A percentile compares a stretch with the other conserved stretches of the same genome.
Conservation (phyloP, 2,329 filamentous ascomycete species). For the Macrophomina pseudophaseolina region DNA sequence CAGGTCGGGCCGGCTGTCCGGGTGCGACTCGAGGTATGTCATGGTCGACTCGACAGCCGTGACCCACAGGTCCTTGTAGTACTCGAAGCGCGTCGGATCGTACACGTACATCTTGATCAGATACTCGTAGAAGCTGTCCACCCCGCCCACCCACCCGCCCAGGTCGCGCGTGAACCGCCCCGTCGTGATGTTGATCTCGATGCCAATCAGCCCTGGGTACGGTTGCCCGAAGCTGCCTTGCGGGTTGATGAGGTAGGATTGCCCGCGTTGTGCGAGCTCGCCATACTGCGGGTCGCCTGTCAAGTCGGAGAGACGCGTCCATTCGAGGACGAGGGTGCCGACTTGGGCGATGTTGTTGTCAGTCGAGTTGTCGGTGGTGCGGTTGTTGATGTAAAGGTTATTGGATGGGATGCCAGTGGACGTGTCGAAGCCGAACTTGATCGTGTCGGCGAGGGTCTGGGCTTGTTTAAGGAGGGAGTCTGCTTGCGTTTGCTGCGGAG, state of each 20-base stretch:
- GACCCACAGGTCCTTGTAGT: conserved; percentile 77
- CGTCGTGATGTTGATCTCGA: conserved; percentile 65
- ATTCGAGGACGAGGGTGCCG: conserved; percentile 82
- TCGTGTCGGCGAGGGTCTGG: conserved; percentile 69
- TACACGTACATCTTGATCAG: conserved; percentile 91
- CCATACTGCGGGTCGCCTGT: conserved; percentile 71
- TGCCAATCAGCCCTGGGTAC: conserved; percentile 78
- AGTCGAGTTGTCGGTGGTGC: conserved; percentile 53
- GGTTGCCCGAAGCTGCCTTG: conserved; percentile 67
- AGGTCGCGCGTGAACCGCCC: conserved; percentile 69
- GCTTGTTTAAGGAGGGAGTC: conserved; percentile 70
- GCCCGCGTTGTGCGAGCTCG: conserved; percentile 67
- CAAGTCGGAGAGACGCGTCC: conserved; percentile 79
- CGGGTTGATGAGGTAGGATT: conserved; percentile 72
- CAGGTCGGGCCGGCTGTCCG: conserved; percentile 68
- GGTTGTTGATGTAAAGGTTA: conserved; percentile 64
- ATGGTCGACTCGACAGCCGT: conserved; percentile 77
- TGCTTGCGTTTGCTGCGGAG: conserved; percentile 61
- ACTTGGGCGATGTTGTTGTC: conserved; percentile 76
- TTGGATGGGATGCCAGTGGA: conserved; percentile 76
- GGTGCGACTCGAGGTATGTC: conserved; percentile 72
- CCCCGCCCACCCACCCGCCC: conserved; percentile 79
- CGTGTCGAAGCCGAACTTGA: conserved; percentile 80
- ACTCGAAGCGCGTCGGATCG: conserved; percentile 65
- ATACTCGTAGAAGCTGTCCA: conserved; percentile 87